Evolutionary conservation across 495 filamentous ascomycete species (phyloP).

Genomic region (Hyaloscypha finlandica): DNA sequence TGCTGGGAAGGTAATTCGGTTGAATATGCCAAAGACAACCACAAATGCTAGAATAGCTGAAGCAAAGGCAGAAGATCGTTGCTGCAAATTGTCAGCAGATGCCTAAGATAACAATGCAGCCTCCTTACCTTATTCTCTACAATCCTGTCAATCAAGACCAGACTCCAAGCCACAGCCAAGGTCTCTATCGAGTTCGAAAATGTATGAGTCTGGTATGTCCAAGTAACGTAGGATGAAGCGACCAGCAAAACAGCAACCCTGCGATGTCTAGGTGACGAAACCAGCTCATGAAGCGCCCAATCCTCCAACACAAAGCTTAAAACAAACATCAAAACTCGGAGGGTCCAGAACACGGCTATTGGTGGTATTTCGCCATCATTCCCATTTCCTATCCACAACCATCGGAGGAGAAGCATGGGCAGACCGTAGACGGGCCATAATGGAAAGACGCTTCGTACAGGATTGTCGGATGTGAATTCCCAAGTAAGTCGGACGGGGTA

Average conservation of each 20-base stretch:
- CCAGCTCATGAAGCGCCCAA: constrained; percentile 92
- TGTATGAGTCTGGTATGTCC: constrained; percentile 98
- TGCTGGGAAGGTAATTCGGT: constrained; percentile 94
- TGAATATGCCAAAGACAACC: constrained; percentile 84
- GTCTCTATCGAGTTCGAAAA: constrained; percentile 98
- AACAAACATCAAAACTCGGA: constrained; percentile 87
- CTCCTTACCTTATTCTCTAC: constrained; percentile 67
- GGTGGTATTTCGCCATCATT: constrained; percentile 62
- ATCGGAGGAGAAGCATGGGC: constrained; percentile 86
- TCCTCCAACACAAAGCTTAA: constrained; percentile 95
- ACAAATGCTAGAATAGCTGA: constrained; percentile 77
- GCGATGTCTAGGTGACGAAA: constrained; percentile 69
- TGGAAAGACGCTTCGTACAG: constrained; percentile 93
- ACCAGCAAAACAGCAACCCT: constrained; percentile 74
- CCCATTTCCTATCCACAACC: constrained; percentile 72
- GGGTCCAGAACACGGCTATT: constrained; percentile 80
- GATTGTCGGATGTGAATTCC: constrained; percentile 86
- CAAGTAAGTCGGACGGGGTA: constrained; percentile 86
- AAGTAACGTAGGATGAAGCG: constrained; percentile 95
- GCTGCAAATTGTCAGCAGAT: constrained; percentile 42
- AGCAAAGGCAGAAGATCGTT: constrained; percentile 72
- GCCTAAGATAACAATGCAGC: background rate
- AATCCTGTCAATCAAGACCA: constrained; percentile 88
- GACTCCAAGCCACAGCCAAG: constrained; percentile 82
- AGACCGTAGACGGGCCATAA: constrained; percentile 92